These are phyloP conservation scores for Fragaria vesca DNA, from an alignment of 306 rosid species.

Conservation along the genomic window DNA sequence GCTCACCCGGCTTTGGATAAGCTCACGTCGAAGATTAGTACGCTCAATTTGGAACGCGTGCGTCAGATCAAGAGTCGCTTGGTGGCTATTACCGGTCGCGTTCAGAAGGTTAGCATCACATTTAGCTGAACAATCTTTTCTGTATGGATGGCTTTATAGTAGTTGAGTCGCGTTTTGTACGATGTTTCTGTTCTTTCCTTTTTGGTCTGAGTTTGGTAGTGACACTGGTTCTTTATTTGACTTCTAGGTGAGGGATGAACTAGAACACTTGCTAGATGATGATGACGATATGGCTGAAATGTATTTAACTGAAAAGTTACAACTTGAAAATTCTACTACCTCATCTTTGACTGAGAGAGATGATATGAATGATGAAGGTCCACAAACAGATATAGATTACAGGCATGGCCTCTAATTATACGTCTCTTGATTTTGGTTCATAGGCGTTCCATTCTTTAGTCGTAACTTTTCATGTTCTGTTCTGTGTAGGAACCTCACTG, in stretches of 20 bases:
- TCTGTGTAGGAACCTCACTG: conserved; percentile 42
- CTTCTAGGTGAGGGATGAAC: conserved; percentile 79
- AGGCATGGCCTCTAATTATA: conserved; percentile 46
- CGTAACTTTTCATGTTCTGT: conserved; percentile 2
- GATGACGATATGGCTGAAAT: conserved; percentile 99
- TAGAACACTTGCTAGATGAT: conserved; percentile 91
- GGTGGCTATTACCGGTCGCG: conserved; percentile 96
- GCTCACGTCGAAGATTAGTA: conserved; percentile 92
- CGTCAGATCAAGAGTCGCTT: conserved; percentile 96
- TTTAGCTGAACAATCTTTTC: not conserved
- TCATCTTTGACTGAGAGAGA: conserved; percentile 47
- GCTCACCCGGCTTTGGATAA: conserved; percentile 98
- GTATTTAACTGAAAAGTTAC: conserved; percentile 87
- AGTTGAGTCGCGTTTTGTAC: not conserved
- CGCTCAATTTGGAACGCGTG: conserved; percentile 92
- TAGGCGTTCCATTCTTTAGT: not conserved
- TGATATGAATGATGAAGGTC: conserved; percentile 40
- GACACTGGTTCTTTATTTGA: not conserved
- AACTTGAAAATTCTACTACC: conserved; percentile 59
- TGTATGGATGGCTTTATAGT: not conserved
- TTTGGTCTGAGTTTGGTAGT: not conserved
- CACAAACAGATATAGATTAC: conserved; percentile 38
- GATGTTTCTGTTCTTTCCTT: not conserved
- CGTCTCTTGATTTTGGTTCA: conserved; percentile 13
- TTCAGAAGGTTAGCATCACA: conserved; percentile 61